Conservation (phyloP, 192 early-diverging fungal genomes). For the Linnemannia exigua region DNA sequence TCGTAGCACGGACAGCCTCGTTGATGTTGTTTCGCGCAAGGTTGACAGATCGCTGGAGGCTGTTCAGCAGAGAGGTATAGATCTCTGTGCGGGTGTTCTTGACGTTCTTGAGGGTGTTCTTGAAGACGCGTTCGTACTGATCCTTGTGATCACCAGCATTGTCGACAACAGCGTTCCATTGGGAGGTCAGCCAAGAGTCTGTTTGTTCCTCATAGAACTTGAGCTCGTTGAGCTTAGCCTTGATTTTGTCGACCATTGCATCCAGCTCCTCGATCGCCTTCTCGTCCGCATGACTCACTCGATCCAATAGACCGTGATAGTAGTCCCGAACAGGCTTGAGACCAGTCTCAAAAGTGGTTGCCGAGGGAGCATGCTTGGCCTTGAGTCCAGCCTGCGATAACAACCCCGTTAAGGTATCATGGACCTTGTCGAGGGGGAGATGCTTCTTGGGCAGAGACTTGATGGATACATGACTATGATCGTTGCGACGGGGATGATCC, state of each 20-base stretch:
- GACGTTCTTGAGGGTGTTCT: slow-evolving; percentile 33
- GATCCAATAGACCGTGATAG: slow-evolving; percentile 19
- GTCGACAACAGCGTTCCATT: slow-evolving; percentile 45
- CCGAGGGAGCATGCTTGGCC: slow-evolving; percentile 33
- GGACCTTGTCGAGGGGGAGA: slow-evolving; percentile 31
- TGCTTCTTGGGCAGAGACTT: slow-evolving; percentile 49
- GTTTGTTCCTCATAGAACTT: slow-evolving; percentile 55
- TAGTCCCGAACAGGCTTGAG: slow-evolving; percentile 36
- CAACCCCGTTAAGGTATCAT: slow-evolving; percentile 24
- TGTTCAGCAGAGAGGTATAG: slow-evolving; percentile 45
- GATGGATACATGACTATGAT: slow-evolving; percentile 29
- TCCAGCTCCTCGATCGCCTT: slow-evolving; percentile 33
- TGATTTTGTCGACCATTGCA: slow-evolving; percentile 33
- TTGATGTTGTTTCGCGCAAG: slow-evolving; percentile 37
- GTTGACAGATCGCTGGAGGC: slow-evolving; percentile 24
- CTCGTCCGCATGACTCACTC: slow-evolving; percentile 23
- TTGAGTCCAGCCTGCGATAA: slow-evolving; percentile 29
- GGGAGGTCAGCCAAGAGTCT: slow-evolving; percentile 44
- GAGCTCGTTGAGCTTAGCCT: slow-evolving; percentile 45
- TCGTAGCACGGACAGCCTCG: slow-evolving; percentile 30
- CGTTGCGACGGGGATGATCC: slow-evolving; percentile 37
- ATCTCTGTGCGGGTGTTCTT: slow-evolving; percentile 33
- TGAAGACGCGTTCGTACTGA: slow-evolving; percentile 43
- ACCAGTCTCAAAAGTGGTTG: slow-evolving; percentile 26
- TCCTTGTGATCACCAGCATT: slow-evolving; percentile 40